phyloP scores from a whole-genome alignment of 2,329 filamentous ascomycete species.

The Teratosphaeria destructans region DNA sequence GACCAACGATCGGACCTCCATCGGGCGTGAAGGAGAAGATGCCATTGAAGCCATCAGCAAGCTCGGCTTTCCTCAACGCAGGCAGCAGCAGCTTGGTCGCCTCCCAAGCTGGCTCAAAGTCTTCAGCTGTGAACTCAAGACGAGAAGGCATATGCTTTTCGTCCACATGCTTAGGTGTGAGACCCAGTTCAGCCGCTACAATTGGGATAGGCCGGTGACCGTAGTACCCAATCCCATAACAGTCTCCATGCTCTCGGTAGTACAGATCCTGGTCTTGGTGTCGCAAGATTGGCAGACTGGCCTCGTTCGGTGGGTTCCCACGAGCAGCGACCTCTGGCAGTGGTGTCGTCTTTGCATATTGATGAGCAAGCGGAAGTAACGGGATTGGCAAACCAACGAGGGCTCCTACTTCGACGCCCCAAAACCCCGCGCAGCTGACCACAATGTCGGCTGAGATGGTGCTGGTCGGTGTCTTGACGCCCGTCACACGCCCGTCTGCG shows the following conservation, averaged over 20 bases:
- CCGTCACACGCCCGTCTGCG: conserved; percentile 41
- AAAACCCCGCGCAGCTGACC: conserved; percentile 54
- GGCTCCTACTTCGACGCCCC: conserved; percentile 54
- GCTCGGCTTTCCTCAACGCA: conserved; percentile 38
- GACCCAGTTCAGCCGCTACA: conserved; percentile 43
- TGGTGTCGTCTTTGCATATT: conserved; percentile 52
- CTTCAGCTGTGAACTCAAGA: conserved; percentile 47
- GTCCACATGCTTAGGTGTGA: conserved; percentile 43
- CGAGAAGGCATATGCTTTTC: conserved; percentile 56
- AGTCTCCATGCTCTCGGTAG: conserved; percentile 54
- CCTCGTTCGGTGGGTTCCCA: conserved; percentile 39
- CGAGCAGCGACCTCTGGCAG: conserved; percentile 36
- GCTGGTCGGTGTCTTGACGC: conserved; percentile 42
- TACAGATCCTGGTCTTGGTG: conserved; percentile 56
- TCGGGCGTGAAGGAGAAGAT: conserved; percentile 58
- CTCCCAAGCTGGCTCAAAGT: conserved; percentile 52
- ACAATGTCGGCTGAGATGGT: conserved; percentile 49
- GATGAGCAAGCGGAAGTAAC: conserved; percentile 51
- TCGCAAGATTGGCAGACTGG: conserved; percentile 47
- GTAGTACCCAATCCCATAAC: conserved; percentile 54
- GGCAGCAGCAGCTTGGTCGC: conserved; percentile 47
- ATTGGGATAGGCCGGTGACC: conserved; percentile 53
- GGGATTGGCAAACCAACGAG: conserved; percentile 51
- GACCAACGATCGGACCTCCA: conserved; percentile 49
- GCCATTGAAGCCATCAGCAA: conserved; percentile 54